Conservation (phyloP, 2,329 filamentous ascomycete genomes). For the Sodiomyces alkalinus region DNA sequence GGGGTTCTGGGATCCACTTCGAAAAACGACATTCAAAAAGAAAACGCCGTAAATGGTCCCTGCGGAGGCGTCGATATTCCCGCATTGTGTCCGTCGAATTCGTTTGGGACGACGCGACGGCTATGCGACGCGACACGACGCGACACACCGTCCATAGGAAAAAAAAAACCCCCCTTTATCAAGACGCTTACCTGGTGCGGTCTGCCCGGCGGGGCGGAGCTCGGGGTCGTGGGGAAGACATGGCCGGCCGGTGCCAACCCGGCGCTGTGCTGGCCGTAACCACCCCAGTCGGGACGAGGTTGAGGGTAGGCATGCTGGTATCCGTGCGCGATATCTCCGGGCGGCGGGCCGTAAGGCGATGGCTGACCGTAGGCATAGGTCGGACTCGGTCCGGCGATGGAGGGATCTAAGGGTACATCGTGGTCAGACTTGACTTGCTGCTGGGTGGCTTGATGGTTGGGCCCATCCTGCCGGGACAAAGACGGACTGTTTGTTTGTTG, state of each 20-base stretch:
- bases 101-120: no score
- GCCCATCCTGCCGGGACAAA: constrained; percentile 69
- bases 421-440: constrained; percentile 71
- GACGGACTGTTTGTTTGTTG: constrained; percentile 97
- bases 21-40: neutral
- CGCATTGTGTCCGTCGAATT: no score
- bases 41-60: no score
- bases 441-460: constrained; percentile 61
- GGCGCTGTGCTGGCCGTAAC: constrained; percentile 41
- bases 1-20: neutral
- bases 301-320: constrained; percentile 56
- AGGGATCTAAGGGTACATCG: constrained; percentile 98
- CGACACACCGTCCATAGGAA: no score
- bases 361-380: constrained; percentile 75
- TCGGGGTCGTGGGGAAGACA: constrained; percentile 40
- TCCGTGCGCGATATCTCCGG: constrained; percentile 73
- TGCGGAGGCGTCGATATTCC: no score
- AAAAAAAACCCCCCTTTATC: no score
- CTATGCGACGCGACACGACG: no score
- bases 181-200: constrained; percentile 47
- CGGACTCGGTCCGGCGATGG: constrained; percentile 84
- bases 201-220: constrained; percentile 36
- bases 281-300: constrained; percentile 60
- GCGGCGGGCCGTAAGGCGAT: constrained; percentile 70
- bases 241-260: constrained; percentile 34